Evolutionary conservation across 148 eudicot genomes (phyloP), one percentile per base, ranked within the genome.

Genomic region (Chenopodium album): DNA sequence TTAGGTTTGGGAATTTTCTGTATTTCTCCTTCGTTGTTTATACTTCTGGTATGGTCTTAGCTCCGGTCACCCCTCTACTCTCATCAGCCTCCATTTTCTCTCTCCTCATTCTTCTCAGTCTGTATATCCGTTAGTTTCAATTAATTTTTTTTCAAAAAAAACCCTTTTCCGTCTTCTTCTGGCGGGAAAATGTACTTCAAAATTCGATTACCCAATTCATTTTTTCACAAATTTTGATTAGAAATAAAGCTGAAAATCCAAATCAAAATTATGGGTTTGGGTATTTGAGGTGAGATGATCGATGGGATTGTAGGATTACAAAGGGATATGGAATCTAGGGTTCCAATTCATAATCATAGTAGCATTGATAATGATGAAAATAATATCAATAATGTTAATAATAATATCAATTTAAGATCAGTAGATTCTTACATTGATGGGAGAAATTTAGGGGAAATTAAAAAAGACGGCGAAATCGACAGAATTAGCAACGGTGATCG

Each of bases 311-410:
- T 73, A 41, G 52, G 31, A 7, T 28, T 5, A 16, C 12, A 14
- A n/a, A 0, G 41, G 68, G 68, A 66, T 10, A 85, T 85, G 87
- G 87, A 88, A 77, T 79, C 84, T 87, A 90, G 90, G 90, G 92
- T 92, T 88, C 91, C 91, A 76, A 87, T 87, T 80, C 87, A 90
- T 76, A 85, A 85, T 78, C 90, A 71, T 71, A 48, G 32, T 31
- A 44, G 28, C 28, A 44, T 17, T 44, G 67, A 50, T 8, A 56
- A 75, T 72, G 44, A 67, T 29, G 76, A 28, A 31, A n/a, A 48
- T 63, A 31, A 80, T 8, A 16, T 9, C 34, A 46, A 77, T 47
- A 44, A 62, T 63, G 17, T 62, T 14, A 48, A 28, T 54, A 37
- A 62, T 20, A 31, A 81, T 69, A 34, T 84, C 79, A 79, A 83